A percentile compares a stretch with the other conserved stretches of the same genome.
These are phyloP conservation scores for Suillus decipiens DNA, from an alignment of 768 basidiomycete genomes.

Conservation along the genomic window DNA sequence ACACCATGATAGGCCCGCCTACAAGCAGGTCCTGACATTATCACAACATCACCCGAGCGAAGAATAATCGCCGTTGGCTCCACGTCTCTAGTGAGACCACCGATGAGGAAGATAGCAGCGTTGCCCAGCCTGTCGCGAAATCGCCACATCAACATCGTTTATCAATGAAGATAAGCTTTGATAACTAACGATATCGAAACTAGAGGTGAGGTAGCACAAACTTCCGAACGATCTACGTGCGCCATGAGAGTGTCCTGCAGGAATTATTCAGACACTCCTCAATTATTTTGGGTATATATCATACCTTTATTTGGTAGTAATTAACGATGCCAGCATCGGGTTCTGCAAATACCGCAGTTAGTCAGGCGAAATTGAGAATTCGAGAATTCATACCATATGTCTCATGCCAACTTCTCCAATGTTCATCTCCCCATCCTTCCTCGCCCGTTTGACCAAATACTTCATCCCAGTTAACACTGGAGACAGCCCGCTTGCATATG, in stretches of 20 bases:
- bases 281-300: neutral
- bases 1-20: conserved; percentile 92
- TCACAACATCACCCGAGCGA: conserved; percentile 86
- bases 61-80: conserved; percentile 82
- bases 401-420: conserved; percentile 75
- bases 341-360: conserved; percentile 44
- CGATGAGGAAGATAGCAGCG: conserved; percentile 87
- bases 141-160: neutral
- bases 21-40: conserved; percentile 90
- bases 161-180: neutral
- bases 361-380: conserved; percentile 11
- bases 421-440: conserved; percentile 54
- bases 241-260: conserved; percentile 90
- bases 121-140: conserved; percentile 70
- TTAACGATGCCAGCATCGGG: conserved; percentile 98
- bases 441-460: conserved; percentile 48
- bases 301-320: conserved; percentile 82
- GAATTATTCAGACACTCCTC: neutral
- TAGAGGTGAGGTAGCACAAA: conserved; percentile 88
- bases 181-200: conserved; percentile 86
- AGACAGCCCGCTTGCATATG: conserved; percentile 66
- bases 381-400: conserved; percentile 64
- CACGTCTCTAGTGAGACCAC: conserved; percentile 74
- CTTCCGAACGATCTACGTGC: conserved; percentile 96
- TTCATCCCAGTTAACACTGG: conserved; percentile 64